phyloP scores from a whole-genome alignment of 2,329 filamentous ascomycete species.

The Xylariaceae sp. region DNA sequence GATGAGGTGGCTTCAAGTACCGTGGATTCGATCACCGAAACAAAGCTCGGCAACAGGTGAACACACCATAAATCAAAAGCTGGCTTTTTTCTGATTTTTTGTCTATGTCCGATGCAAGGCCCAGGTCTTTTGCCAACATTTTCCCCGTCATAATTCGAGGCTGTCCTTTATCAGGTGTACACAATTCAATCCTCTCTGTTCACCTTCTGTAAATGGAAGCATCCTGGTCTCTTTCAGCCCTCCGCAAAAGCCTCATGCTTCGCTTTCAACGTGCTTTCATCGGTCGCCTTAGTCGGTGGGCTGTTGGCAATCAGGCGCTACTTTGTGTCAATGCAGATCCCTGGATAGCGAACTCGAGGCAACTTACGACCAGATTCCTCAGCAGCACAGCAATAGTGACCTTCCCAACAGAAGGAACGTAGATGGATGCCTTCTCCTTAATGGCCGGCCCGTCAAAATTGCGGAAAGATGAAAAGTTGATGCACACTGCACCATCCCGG shows the following conservation, averaged over 20 bases:
- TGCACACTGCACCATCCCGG: constrained; percentile 90
- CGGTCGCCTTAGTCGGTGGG: constrained; percentile 33
- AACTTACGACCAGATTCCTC: constrained; percentile 79
- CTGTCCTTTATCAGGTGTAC: too few relatives aligned
- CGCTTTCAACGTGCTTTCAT: constrained; percentile 30
- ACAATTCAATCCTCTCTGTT: too few relatives aligned
- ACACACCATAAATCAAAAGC: too few relatives aligned
- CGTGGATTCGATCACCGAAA: too few relatives aligned
- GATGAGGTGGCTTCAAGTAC: too few relatives aligned
- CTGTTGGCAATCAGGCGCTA: constrained; percentile 54
- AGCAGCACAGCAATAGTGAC: constrained; percentile 92
- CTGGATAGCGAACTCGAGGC: background rate
- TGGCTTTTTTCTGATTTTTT: too few relatives aligned
- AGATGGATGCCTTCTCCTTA: constrained; percentile 95
- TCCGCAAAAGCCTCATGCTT: constrained; percentile 33
- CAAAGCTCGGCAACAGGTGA: too few relatives aligned
- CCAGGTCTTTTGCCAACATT: too few relatives aligned
- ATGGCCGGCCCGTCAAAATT: constrained; percentile 84
- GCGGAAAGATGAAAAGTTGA: constrained; percentile 95
- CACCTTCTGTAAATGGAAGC: too few relatives aligned
- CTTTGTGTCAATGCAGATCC: constrained; percentile 23
- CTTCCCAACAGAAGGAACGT: constrained; percentile 95
- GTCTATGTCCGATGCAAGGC: too few relatives aligned
- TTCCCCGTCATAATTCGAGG: too few relatives aligned
- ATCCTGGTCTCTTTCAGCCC: constrained; percentile 14